phyloP scores from a whole-genome alignment of 768 basidiomycete genomes.

The Pleurotus salmoneostramineus region DNA sequence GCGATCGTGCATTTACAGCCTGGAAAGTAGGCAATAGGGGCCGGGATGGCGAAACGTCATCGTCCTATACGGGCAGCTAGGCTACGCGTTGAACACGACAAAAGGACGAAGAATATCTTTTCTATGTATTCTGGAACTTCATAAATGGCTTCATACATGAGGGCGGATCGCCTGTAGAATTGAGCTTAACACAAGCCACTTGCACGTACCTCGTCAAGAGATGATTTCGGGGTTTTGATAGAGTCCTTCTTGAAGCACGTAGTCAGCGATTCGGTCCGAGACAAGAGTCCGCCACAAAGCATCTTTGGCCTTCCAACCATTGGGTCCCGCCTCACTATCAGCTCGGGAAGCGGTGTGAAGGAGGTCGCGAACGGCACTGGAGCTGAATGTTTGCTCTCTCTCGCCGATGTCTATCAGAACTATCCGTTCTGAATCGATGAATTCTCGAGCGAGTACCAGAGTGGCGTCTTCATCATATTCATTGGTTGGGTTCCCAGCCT shows the following conservation, averaged over 20 bases:
- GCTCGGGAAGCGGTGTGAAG: constrained; percentile 18
- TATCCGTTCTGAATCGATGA: constrained; percentile 49
- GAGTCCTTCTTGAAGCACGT: constrained; percentile 43
- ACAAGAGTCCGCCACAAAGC: constrained; percentile 45
- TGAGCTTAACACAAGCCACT: constrained; percentile 1
- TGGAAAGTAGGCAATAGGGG: constrained; percentile 4
- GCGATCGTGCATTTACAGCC: constrained; percentile 5
- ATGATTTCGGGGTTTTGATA: constrained; percentile 25
- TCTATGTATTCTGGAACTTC: constrained; percentile 1
- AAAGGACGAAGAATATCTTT: not conserved
- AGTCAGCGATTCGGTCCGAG: constrained; percentile 40
- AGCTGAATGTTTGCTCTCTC: constrained; percentile 58
- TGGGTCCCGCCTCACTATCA: not conserved
- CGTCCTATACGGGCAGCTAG: not conserved
- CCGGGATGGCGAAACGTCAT: not conserved
- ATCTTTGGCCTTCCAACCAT: constrained; percentile 16
- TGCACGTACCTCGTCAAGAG: constrained; percentile 3
- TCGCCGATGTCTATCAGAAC: constrained; percentile 59
- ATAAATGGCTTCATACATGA: constrained; percentile 5
- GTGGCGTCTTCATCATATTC: constrained; percentile 8
- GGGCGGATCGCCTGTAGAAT: constrained; percentile 8
- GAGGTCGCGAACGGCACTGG: constrained; percentile 57
- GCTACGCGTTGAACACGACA: not conserved
- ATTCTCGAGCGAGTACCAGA: constrained; percentile 38
- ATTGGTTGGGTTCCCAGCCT: no score